Percentiles rank a stretch among this genome's conserved stretches.
These are phyloP conservation scores for Paradendryphiella salina DNA, from an alignment of 2,329 filamentous ascomycete genomes.

Conservation along the genomic window DNA sequence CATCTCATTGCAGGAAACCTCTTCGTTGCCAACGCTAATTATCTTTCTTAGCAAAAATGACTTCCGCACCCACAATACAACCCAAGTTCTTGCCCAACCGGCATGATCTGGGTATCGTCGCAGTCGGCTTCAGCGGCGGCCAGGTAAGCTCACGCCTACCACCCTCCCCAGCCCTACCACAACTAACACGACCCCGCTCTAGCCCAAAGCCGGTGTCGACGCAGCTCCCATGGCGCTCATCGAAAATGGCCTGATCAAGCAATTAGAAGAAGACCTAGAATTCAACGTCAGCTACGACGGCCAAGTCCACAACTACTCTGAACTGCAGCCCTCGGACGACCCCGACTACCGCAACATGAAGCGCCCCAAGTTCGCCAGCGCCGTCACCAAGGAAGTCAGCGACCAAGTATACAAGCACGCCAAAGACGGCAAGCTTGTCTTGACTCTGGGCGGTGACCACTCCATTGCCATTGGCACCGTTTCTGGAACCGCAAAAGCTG, in stretches of 20 bases:
- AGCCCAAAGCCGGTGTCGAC: conserved; percentile 92
- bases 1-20: not conserved
- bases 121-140: conserved; percentile 94
- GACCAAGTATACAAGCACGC: conserved; percentile 88
- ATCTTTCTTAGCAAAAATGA: conserved; percentile 47
- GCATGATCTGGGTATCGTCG: conserved; percentile 84
- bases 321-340: conserved; percentile 71
- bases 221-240: conserved; percentile 88
- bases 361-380: conserved; percentile 82
- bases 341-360: conserved; percentile 91
- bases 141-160: conserved; percentile 64
- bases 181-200: conserved; percentile 5
- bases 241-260: conserved; percentile 79
- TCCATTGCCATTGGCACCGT: conserved; percentile 94
- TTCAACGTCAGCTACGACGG: conserved; percentile 87
- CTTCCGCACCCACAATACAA: conserved; percentile 60
- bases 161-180: conserved; percentile 1
- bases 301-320: conserved; percentile 77
- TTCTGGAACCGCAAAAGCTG: conserved; percentile 81
- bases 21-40: conserved; percentile 1
- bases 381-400: conserved; percentile 78
- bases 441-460: conserved; percentile 95
- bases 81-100: conserved; percentile 79
- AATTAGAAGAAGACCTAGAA: conserved; percentile 81
- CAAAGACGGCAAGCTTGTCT: conserved; percentile 77